Evolutionary conservation across 768 basidiomycete species (phyloP).

Genomic region (Coprinellus aureogranulatus): DNA sequence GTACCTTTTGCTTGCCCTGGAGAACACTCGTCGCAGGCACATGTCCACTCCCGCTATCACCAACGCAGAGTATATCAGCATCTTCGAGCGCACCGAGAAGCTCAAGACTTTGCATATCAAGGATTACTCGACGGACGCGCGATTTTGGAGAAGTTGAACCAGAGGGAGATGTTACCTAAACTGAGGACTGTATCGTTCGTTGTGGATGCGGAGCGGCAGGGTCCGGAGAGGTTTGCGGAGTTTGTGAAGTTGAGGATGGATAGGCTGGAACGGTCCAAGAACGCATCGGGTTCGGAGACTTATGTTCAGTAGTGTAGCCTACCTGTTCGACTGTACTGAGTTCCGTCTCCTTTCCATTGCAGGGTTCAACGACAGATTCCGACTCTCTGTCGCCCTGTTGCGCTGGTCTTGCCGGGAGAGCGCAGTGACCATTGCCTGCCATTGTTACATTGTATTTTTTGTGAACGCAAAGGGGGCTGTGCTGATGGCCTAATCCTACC

Average conservation of each 20-base stretch:
- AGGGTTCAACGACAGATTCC: too few species aligned
- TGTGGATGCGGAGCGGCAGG: background rate
- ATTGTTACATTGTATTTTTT: too few species aligned
- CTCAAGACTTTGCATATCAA: background rate
- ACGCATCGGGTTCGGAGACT: too few species aligned
- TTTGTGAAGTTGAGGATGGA: slow-evolving; percentile 2
- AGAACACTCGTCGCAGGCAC: background rate
- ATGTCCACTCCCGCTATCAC: background rate
- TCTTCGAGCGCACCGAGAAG: slow-evolving; percentile 2
- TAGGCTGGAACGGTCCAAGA: too few species aligned
- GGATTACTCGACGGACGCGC: slow-evolving; percentile 1
- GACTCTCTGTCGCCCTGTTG: too few species aligned
- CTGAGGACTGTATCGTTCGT: background rate
- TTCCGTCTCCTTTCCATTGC: too few species aligned
- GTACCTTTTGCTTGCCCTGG: background rate
- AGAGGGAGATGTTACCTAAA: background rate
- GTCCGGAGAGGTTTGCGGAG: background rate
- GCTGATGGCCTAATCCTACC: too few species aligned
- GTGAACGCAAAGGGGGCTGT: too few species aligned
- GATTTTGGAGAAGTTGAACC: slow-evolving; percentile 1
- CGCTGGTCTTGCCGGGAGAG: too few species aligned
- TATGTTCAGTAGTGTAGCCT: too few species aligned
- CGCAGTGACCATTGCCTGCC: too few species aligned
- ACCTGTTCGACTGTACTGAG: too few species aligned
- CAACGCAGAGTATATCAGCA: background rate